Conservation (phyloP, 345 rosid genomes). For the Bretschneidera sinensis region DNA sequence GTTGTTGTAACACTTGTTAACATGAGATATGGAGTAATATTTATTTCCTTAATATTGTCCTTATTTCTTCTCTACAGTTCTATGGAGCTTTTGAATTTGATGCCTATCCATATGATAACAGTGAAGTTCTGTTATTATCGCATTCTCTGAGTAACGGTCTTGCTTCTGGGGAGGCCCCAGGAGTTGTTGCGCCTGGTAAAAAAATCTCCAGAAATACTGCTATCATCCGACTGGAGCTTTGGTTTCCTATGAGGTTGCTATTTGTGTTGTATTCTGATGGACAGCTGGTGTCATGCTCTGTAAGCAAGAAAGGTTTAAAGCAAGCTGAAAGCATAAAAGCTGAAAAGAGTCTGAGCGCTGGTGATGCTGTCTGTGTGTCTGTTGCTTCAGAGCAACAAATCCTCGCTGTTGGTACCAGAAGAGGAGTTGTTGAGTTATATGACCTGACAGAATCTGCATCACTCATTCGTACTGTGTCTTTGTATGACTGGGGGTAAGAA, state of each 20-base stretch:
- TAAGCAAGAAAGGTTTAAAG: constrained; percentile 83
- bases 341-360: constrained; percentile 64
- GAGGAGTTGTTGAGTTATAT: constrained; percentile 81
- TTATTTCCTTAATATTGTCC: neutral
- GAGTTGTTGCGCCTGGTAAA: constrained; percentile 25
- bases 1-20: no score
- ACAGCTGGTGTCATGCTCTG: constrained; percentile 61
- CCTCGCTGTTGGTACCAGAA: constrained; percentile 92
- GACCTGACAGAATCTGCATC: constrained; percentile 66
- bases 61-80: constrained; percentile 44
- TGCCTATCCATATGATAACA: constrained; percentile 25
- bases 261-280: constrained; percentile 77
- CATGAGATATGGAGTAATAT: constrained; percentile 4
- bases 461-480: constrained; percentile 73
- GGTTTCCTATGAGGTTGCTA: constrained; percentile 59
- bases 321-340: constrained; percentile 61
- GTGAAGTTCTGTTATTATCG: constrained; percentile 28
- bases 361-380: constrained; percentile 81
- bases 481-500: constrained; percentile 95
- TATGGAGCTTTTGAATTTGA: constrained; percentile 71
- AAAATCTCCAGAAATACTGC: constrained; percentile 37
- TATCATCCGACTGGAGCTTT: constrained; percentile 66
- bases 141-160: constrained; percentile 50
- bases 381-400: constrained; percentile 87
- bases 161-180: constrained; percentile 39